Base-by-base conservation (phyloP, 192 early-diverging fungal species). In the Entomortierella chlamydospora region DNA sequence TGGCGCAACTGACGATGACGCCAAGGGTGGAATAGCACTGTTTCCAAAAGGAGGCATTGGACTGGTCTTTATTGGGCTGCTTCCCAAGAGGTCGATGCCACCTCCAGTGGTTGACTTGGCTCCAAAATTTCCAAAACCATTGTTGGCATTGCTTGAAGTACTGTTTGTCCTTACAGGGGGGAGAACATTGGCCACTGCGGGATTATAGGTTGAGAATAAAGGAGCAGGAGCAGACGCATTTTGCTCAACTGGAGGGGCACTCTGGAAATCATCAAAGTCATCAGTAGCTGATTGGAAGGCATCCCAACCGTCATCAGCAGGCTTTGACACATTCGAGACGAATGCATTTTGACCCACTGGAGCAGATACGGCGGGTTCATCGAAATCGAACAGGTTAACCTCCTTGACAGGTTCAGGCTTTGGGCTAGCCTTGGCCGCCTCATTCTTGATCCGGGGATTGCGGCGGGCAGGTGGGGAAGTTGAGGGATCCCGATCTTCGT, bases 361-460 rank as follows among this genome's bases (percentile, higher is more conserved):
- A 34, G 81, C 58, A n/a, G 65, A 39, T 8, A 81, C 77, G 15
- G 73, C 61, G 12, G 70, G 66, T 51, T 86, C 86, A 59, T 88
- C 93, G 57, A 94, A 89, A 73, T 93, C 91, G 70, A 96, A 87
- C 28, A 95, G 61, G 71, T 92, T 88, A 15, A 83, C 80, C 73
- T 86, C 87, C 50, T 84, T 82, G 56, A 69, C 80, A 7, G 73
- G 70, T 33, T 73, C 66, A 23, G 34, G 31, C 26, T 77, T 71
- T 30, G 86, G 59, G 50, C 61, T 62, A 54, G 61, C 47, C 56
- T 55, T 74, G 10, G 72, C n/a, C 10, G 74, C 7, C 12, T 83
- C 77, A 18, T 80, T 58, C 57, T 68, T 68, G 17, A 2, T 62
- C 37, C 60, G 84, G 58, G 72, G 62, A 28, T 51, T 61, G 18